Evolutionary conservation across 2,329 filamentous ascomycete species (phyloP), one percentile per base, ranked within the genome.

Genomic region (Xylariomycetidae sp.): DNA sequence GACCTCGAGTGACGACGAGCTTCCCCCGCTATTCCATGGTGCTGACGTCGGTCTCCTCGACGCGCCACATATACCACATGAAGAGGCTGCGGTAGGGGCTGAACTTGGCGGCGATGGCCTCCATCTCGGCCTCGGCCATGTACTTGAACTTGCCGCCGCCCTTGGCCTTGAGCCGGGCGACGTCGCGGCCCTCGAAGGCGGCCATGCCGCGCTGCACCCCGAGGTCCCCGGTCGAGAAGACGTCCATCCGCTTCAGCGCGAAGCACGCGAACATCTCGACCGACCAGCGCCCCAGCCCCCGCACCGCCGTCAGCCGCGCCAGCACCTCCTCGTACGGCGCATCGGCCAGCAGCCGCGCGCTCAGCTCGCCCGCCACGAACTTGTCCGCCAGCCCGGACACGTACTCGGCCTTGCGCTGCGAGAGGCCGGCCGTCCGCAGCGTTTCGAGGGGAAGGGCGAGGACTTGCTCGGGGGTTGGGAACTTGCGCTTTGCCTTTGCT

Each of bases 241-340:
- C 85, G 62, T 98, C 90, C 71, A 88, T 82, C 10, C 89, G 72
- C 70, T 95, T 96, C 25, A 98, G 67, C n/a, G 78, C 85, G 60
- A 98, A 96, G 60, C 85, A 87, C 31, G 89, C 86, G 67, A 98
- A 98, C 92, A 98, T 96, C 67, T 95, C 89, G 10, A 94, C 88
- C 29, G 82, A 89, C 92, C 92, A 96, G 34, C 72, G 73, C 0
- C 92, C 92, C 31, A 96, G 63, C 0, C 92, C 92, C 8, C 90
- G 73, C 5, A 98, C 88, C 1, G 88, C 85, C 29, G 84, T 86
- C 29, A 98, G 68, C 56, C 75, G 82, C 58, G 84, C 76, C 43
- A 95, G 69, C 6, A 98, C 73, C 47, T 94, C 85, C 31, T 94
- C 89, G 56, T 98, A 92, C 5, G 78, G 74, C 2, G 86, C 87